Evolutionary conservation across 306 rosid species (phyloP).

Genomic region (Cucumis melo): DNA sequence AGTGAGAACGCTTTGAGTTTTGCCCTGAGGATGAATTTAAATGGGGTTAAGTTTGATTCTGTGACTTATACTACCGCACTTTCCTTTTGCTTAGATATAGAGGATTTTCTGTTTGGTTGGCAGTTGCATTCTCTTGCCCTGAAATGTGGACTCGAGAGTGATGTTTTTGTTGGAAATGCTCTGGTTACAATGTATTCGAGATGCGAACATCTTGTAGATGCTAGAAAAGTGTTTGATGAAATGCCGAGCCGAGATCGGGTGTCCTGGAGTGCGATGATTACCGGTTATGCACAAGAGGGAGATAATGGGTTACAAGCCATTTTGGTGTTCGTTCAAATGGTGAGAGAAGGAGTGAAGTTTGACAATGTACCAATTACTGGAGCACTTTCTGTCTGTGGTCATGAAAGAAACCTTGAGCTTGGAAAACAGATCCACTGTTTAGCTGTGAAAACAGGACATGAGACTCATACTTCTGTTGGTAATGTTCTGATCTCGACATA

Average conservation of each 20-base stretch:
- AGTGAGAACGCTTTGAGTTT: constrained; percentile 47
- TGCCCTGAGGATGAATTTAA: constrained; percentile 34
- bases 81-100: constrained; percentile 36
- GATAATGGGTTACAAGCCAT: constrained; percentile 46
- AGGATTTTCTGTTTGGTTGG: constrained; percentile 45
- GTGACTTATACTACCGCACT: constrained; percentile 52
- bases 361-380: constrained; percentile 70
- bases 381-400: constrained; percentile 71
- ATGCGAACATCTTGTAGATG: constrained; percentile 37
- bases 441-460: constrained; percentile 48
- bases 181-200: constrained; percentile 62
- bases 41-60: constrained; percentile 51
- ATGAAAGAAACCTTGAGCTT: constrained; percentile 36
- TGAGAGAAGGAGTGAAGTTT: constrained; percentile 39
- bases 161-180: constrained; percentile 66
- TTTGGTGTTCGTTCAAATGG: constrained; percentile 43
- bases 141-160: constrained; percentile 44
- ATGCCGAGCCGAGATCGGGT: constrained; percentile 47
- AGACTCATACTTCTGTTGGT: constrained; percentile 38
- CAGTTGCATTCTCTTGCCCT: constrained; percentile 50
- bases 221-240: constrained; percentile 54
- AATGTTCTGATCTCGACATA: constrained; percentile 74
- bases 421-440: constrained; percentile 64
- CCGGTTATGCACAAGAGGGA: constrained; percentile 69
- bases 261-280: constrained; percentile 69